Evolutionary conservation across 2,329 filamentous ascomycete genomes (phyloP), one percentile per base, ranked within the genome.

Genomic region (Stagonosporopsis chrysanthemi): DNA sequence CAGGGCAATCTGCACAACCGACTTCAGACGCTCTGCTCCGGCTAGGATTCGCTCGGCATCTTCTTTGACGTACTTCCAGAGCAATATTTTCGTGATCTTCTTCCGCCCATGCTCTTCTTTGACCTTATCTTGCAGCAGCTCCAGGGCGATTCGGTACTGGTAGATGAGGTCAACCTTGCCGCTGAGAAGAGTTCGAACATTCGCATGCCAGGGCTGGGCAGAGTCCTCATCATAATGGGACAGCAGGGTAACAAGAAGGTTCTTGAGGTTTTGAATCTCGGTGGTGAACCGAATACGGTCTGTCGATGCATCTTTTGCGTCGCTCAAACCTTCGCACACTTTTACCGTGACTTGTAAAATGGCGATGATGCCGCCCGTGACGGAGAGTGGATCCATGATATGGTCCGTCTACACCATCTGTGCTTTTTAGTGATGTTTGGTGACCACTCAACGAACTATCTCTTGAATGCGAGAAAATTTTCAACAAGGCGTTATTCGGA

Each of bases 141-240:
- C 60, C 4, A 75, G 60, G 22, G 56, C 60, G 26, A 61, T 36
- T 48, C 65, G 64, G 56, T 64, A 71, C 56, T 71, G 70, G 36
- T 68, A 61, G 15, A 73, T 46, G 12, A 68, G 68, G 4, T 71
- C 69, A 44, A 70, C 59, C 17, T 61, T 28, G 11, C 54, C 58
- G 33, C 49, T 55, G n/a, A 70, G 61, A 7, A 19, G 35, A 15
- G 28, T 58, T 52, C 41, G 43, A 24, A 70, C 45, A 5, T 62
- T 53, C 11, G 51, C 60, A 42, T 63, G 67, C 70, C 69, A 73
- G 44, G 63, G 61, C 28, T 54, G 9, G 14, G 19, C 23, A 39
- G 22, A 14, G 15, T 40, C 28, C 22, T 45, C 38, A 15, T 53
- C 49, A 2, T 57, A 39, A 12, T 44, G 53, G 31, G 28, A 51